Evolutionary conservation across 1,284 basidiomycete species (phyloP).

Genomic region (Rhizopogon hawkerae): DNA sequence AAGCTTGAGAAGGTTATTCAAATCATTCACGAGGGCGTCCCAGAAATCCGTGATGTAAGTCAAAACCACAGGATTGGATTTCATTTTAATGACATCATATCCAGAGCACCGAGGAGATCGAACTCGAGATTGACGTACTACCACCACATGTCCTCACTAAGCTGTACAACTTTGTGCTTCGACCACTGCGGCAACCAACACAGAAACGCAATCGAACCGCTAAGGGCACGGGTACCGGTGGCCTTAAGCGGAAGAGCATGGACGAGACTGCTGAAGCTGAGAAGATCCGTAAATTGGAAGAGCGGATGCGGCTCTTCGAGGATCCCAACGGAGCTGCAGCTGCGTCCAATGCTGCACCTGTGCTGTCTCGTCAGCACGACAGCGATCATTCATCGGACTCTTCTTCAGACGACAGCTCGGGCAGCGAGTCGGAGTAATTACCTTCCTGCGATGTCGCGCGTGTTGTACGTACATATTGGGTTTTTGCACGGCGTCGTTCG

Average conservation of each 20-base stretch:
- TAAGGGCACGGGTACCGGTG: conserved; percentile 77
- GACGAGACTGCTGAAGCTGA: conserved; percentile 83
- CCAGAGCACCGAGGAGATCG: conserved; percentile 91
- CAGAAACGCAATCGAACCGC: conserved; percentile 60
- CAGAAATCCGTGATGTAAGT: conserved; percentile 83
- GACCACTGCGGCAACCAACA: conserved; percentile 52
- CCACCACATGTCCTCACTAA: conserved; percentile 79
- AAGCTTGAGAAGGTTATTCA: conserved; percentile 80
- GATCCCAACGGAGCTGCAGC: conserved; percentile 34
- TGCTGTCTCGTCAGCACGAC: conserved; percentile 31
- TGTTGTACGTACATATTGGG: background rate
- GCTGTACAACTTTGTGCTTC: conserved; percentile 89
- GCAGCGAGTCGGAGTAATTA: conserved; percentile 70
- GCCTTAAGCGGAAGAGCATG: conserved; percentile 85
- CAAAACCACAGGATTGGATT: background rate
- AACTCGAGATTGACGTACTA: conserved; percentile 89
- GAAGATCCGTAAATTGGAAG: conserved; percentile 83
- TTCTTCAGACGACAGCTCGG: conserved; percentile 71
- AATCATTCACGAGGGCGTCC: conserved; percentile 86
- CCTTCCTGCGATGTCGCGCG: background rate
- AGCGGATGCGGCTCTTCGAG: conserved; percentile 70
- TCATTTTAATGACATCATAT: conserved; percentile 9
- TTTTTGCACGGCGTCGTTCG: conserved; percentile 6
- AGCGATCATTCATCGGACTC: conserved; percentile 73
- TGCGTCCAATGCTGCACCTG: conserved; percentile 24